Base-by-base conservation (phyloP, 495 filamentous ascomycete genomes). In the Neurospora tetraspora region DNA sequence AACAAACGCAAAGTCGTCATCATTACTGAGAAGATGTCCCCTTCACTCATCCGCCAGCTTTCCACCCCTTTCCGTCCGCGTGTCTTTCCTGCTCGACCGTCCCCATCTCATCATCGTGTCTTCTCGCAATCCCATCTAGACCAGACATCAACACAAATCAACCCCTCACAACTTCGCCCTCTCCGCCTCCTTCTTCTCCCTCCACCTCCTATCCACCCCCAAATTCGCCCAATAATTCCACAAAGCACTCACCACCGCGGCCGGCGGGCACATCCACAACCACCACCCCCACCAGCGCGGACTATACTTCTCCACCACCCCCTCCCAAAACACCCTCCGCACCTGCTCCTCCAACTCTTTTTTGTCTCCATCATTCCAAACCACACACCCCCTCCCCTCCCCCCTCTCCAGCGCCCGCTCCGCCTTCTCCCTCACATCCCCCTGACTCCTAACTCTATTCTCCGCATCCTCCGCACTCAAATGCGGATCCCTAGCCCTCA, bases 311-410 rank as follows among this genome's bases (percentile, higher is more conserved):
- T 80, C 81, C n/a, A 97, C 82, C 74, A 84, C 87, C 14, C 71
- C 72, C 84, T 96, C 87, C 53, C 53, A 61, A 14, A 61, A 61
- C 8, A 89, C 90, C 72, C 80, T 82, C 70, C 82, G 81, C 1
- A 98, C 82, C 78, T 93, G 89, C 47, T 70, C 74, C 80, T 86
- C 84, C 77, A 98, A 78, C 70, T 93, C 88, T 43, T 88, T 89
- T 77, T 82, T 89, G 34, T 85, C 89, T 3, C 86, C 88, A 84
- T 98, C 94, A 85, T 99, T 99, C 90, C 89, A 91, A 16, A 98
- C 87, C 53, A 97, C 92, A 14, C 91, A 86, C 0, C 96, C 96
- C 72, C 79, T 81, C 39, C 84, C 84, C 70, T 79, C 79, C 12
- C 92, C 89, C 68, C 91, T 82, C 71, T 82, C 87, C 83, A 91